phyloP scores from a whole-genome alignment of 805 yeast species.

The Kregervanrija fluxuum region DNA sequence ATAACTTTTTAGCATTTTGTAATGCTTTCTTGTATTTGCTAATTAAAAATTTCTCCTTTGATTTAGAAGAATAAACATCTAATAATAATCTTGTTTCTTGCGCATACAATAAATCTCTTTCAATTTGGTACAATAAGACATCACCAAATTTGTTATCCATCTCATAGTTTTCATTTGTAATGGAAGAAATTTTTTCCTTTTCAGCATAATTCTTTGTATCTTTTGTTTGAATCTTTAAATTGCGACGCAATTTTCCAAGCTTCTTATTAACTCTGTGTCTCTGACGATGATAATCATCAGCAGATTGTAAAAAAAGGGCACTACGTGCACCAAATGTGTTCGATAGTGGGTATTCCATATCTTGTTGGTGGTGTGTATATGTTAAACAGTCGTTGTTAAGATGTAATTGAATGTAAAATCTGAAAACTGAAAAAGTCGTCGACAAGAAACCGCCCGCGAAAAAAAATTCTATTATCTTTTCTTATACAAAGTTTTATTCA shows the following conservation, averaged over 20 bases:
- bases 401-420: too few species aligned
- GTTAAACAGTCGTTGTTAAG: too few species aligned
- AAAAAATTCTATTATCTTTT: background rate
- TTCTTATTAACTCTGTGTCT: slow-evolving; percentile 55
- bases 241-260: slow-evolving; percentile 58
- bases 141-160: slow-evolving; percentile 47
- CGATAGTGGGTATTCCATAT: slow-evolving; percentile 42
- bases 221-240: slow-evolving; percentile 52
- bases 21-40: slow-evolving; percentile 66
- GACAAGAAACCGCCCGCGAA: background rate
- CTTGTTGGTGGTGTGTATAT: background rate
- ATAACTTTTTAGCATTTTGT: slow-evolving; percentile 35
- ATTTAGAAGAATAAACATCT: slow-evolving; percentile 43
- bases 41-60: slow-evolving; percentile 43
- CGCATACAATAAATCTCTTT: slow-evolving; percentile 68
- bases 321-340: slow-evolving; percentile 50
- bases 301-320: slow-evolving; percentile 54
- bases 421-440: background rate
- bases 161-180: slow-evolving; percentile 43
- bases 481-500: background rate
- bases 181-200: slow-evolving; percentile 39
- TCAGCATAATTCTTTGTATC: slow-evolving; percentile 57
- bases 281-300: slow-evolving; percentile 64
- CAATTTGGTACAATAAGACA: slow-evolving; percentile 60
- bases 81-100: slow-evolving; percentile 51